Percentiles rank a stretch among this genome's conserved stretches.
phyloP scores from a whole-genome alignment of 2,329 filamentous ascomycete genomes.

The Diplodia mutila region DNA sequence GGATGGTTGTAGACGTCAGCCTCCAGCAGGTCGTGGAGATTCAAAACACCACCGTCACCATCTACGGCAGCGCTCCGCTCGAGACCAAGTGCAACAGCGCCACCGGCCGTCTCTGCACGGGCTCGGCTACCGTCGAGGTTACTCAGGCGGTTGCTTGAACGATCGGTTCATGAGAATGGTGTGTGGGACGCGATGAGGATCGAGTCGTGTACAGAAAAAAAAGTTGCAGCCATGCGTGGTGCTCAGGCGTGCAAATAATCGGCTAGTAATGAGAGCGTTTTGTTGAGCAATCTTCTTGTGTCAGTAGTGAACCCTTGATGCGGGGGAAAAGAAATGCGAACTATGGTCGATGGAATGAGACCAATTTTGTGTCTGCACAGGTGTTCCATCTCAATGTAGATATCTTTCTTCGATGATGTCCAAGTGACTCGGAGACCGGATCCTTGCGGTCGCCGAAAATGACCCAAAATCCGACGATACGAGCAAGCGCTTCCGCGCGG shows the following conservation, averaged over 20 bases:
- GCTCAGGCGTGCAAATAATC: background rate
- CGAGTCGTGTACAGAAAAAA: background rate
- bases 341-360: background rate
- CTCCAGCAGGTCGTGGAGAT: background rate
- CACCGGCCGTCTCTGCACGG: background rate
- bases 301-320: too few species aligned
- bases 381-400: background rate
- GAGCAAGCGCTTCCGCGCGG: background rate
- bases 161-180: background rate
- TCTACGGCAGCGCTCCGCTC: slow-evolving; percentile 1
- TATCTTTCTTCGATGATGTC: background rate
- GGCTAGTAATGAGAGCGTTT: background rate
- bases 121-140: slow-evolving; percentile 11
- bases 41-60: background rate
- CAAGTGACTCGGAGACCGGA: background rate
- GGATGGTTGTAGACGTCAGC: background rate
- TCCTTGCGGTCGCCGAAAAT: background rate
- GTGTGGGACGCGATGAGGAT: too few species aligned
- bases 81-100: background rate
- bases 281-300: background rate
- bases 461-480: background rate
- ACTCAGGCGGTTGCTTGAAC: slow-evolving; percentile 9
- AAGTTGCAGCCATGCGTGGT: background rate
- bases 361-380: too few species aligned
- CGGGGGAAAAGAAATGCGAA: background rate